Percentiles rank a stretch among this genome's conserved stretches.
Conservation (phyloP, 169 alveolate genomes). For the Theileria orientalis region DNA sequence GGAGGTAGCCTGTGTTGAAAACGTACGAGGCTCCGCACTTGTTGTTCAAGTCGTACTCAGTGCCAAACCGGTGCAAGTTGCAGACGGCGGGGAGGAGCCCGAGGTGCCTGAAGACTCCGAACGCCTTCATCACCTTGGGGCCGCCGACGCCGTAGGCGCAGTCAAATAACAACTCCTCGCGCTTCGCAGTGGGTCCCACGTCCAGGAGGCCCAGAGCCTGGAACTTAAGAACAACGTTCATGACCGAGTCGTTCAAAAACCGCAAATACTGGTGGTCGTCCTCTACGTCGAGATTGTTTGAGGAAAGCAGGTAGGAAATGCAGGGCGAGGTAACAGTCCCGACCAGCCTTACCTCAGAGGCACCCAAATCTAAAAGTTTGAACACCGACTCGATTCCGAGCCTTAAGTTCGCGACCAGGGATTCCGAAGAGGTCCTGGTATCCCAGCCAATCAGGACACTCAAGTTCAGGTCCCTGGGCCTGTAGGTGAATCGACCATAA, state of each 20-base stretch:
- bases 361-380: conserved; percentile 10
- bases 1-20: conserved; percentile 35
- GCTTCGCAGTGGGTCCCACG: neutral
- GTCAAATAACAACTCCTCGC: conserved; percentile 32
- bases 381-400: conserved; percentile 35
- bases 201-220: conserved; percentile 21
- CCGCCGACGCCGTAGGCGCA: conserved; percentile 61
- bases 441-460: conserved; percentile 48
- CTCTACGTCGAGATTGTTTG: neutral
- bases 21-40: conserved; percentile 72
- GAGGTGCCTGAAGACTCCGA: conserved; percentile 32
- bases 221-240: neutral
- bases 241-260: conserved; percentile 6
- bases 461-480: conserved; percentile 5
- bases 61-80: conserved; percentile 1
- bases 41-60: conserved; percentile 15
- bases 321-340: conserved; percentile 58
- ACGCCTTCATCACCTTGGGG: conserved; percentile 12
- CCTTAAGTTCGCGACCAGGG: conserved; percentile 15
- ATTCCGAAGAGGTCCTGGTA: conserved; percentile 30
- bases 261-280: conserved; percentile 18
- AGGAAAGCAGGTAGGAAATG: conserved; percentile 32
- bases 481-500: neutral
- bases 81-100: conserved; percentile 31
- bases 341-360: conserved; percentile 6